Percentiles rank a stretch among this genome's conserved stretches.
phyloP scores from a whole-genome alignment of 148 eudicot genomes.

The Oxyria digyna region DNA sequence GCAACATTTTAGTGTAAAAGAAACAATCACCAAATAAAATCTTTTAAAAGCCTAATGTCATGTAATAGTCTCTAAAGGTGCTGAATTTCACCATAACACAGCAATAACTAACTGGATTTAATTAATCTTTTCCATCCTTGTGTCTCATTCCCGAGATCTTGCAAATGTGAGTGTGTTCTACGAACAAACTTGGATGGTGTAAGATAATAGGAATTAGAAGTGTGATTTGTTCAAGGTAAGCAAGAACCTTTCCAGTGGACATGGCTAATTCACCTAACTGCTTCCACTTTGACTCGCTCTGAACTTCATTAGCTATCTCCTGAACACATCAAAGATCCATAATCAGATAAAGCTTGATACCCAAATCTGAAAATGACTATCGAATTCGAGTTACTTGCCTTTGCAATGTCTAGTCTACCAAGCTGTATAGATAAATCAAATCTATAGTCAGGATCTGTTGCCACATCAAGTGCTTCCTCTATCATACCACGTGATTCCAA shows the following conservation, averaged over 20 bases:
- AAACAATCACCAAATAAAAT: background rate
- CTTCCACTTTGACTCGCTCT: constrained; percentile 95
- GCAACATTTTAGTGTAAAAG: background rate
- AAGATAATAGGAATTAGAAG: background rate
- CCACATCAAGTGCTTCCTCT: constrained; percentile 93
- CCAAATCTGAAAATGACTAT: background rate
- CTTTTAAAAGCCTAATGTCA: background rate
- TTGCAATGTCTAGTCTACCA: constrained; percentile 74
- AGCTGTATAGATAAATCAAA: constrained; percentile 98
- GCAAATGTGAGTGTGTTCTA: background rate
- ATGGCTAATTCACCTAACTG: constrained; percentile 98
- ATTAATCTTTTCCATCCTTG: background rate
- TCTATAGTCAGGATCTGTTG: constrained; percentile 96
- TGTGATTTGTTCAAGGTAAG: constrained; percentile 1
- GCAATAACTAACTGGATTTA: background rate
- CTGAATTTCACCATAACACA: background rate
- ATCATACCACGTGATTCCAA: constrained; percentile 91
- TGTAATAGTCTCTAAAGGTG: background rate
- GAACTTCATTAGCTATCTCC: constrained; percentile 89
- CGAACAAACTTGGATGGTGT: background rate
- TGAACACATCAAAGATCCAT: constrained; percentile 15
- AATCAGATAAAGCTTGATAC: background rate
- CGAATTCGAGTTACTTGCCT: constrained; percentile 27
- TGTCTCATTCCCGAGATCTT: background rate
- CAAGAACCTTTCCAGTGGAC: constrained; percentile 83